Evolutionary conservation across 768 basidiomycete species (phyloP), one percentile per base, ranked within the genome.

Genomic region (Candolleomyces eurysporus): DNA sequence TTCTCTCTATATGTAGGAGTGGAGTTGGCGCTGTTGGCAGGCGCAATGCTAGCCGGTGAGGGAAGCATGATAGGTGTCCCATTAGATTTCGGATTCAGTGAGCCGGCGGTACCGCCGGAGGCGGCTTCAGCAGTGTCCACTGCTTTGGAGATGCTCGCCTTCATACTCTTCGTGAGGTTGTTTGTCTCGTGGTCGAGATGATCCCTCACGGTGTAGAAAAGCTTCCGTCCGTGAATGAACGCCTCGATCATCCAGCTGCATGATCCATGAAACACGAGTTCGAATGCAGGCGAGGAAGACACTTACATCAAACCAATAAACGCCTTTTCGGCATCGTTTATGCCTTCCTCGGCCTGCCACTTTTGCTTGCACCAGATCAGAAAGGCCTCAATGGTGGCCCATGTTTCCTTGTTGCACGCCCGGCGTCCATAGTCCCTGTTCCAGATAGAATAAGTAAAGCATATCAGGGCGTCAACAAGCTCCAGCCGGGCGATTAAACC

Each of bases 361-460:
- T 90, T 89, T 67, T 77, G 77, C 73, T 86, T 90, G 66, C 87
- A 90, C 85, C 87, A 89, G 21, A 73, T 73, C n/a, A 92, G 76
- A 65, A 89, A 91, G 2, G 82, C 84, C 63, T 85, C 81, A 66
- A 88, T 87, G 11, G 87, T 90, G 13, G 75, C 69, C 90, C 90
- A 92, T 17, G 85, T 85, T 55, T 83, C 82, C 48, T 76, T 78
- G 67, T 78, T 79, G 71, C 89, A 91, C 7, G 73, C 67, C 60
- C 80, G 79, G 61, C 79, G 78, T 65, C 77, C 72, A 67, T 86
- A 84, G 63, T 92, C 91, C 67, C 82, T 87, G 72, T 84, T 86
- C 92, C 92, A 95, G 65, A 91, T 80, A 5, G 90, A 83, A 69
- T 92, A 95, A 4, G 89, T 85, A 75, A 94, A 94, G 74, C 89